phyloP scores from a whole-genome alignment of 352 stramenopile species.

The Phytophthora nicotianae region DNA sequence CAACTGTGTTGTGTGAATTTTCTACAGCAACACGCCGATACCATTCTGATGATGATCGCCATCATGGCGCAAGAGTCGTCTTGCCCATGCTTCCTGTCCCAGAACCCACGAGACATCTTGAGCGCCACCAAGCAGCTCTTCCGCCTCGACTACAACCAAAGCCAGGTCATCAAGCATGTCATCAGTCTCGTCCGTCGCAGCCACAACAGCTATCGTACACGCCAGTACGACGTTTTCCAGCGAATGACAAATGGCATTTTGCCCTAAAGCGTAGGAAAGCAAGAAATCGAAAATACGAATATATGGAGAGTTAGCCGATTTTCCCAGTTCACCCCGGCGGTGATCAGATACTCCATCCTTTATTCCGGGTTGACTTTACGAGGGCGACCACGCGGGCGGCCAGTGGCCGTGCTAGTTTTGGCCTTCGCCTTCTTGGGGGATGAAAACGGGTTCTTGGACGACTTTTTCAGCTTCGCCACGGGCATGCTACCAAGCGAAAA shows the following conservation, averaged over 20 bases:
- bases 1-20: conserved; percentile 13
- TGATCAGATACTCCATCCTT: neutral
- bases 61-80: conserved; percentile 96
- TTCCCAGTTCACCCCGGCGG: conserved; percentile 1
- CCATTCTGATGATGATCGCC: conserved; percentile 96
- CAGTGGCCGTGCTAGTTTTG: conserved; percentile 17
- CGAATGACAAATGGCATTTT: conserved; percentile 93
- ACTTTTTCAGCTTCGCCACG: conserved; percentile 83
- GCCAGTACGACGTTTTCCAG: conserved; percentile 93
- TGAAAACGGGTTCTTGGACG: conserved; percentile 81
- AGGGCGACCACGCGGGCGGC: conserved; percentile 31
- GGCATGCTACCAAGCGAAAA: conserved; percentile 81
- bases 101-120: conserved; percentile 77
- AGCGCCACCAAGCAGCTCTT: conserved; percentile 82
- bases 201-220: conserved; percentile 91
- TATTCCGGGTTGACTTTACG: conserved; percentile 41
- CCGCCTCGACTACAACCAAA: conserved; percentile 80
- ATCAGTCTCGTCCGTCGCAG: conserved; percentile 88
- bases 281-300: conserved; percentile 23
- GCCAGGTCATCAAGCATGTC: conserved; percentile 90
- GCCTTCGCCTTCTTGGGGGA: conserved; percentile 29
- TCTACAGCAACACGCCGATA: conserved; percentile 88
- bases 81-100: conserved; percentile 95
- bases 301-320: conserved; percentile 22
- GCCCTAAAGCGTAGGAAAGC: conserved; percentile 40